Conservation (phyloP, 129 eudicot genomes). For the Artemisia tridentata region DNA sequence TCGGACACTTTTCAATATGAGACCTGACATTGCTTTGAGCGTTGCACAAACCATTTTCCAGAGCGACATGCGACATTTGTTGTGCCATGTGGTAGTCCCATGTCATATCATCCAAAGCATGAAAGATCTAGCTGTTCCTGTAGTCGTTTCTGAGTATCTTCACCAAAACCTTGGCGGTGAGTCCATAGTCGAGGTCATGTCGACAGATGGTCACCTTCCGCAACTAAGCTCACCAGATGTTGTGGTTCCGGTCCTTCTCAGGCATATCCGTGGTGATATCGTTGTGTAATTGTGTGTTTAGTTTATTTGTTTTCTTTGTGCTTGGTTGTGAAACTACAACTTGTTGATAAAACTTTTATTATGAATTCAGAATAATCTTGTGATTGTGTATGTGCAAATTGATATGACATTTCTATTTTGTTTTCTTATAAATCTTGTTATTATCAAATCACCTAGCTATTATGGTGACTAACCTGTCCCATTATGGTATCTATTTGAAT, state of each 20-base stretch:
- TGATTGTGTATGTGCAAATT: slow-evolving; percentile 4
- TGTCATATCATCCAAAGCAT: slow-evolving; percentile 93
- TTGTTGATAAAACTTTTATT: slow-evolving; percentile 20
- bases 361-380: slow-evolving; percentile 7
- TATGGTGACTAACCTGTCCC: too few relatives aligned
- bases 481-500: too few relatives aligned
- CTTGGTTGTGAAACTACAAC: slow-evolving; percentile 21
- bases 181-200: slow-evolving; percentile 93
- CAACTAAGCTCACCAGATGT: slow-evolving; percentile 95
- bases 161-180: slow-evolving; percentile 81
- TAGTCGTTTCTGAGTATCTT: slow-evolving; percentile 84
- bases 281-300: slow-evolving; percentile 30
- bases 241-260: slow-evolving; percentile 82
- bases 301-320: slow-evolving; percentile 19
- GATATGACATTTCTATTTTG: neutral
- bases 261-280: slow-evolving; percentile 77
- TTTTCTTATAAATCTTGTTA: neutral
- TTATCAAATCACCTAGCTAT: too few relatives aligned
- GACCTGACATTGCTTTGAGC: slow-evolving; percentile 92
- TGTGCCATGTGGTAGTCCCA: slow-evolving; percentile 69
- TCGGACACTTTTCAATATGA: slow-evolving; percentile 86
- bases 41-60: slow-evolving; percentile 69
- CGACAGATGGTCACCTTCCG: slow-evolving; percentile 91
- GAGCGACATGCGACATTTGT: slow-evolving; percentile 66
- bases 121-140: slow-evolving; percentile 95